phyloP scores from a whole-genome alignment of 2,329 filamentous ascomycete genomes.

The Fusarium falciforme region DNA sequence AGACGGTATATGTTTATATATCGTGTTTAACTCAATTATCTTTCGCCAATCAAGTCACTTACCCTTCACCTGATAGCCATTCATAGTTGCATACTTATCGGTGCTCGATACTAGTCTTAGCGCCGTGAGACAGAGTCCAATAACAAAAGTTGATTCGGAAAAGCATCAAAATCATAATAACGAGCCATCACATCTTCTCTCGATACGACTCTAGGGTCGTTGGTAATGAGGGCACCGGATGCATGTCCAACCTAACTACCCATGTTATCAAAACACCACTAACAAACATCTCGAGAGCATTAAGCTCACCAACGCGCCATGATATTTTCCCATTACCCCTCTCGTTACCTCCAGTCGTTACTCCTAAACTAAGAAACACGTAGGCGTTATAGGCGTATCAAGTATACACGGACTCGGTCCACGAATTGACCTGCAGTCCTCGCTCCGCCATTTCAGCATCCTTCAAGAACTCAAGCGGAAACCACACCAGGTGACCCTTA shows the following conservation, averaged over 20 bases:
- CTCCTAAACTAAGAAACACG: neutral
- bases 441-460: constrained; percentile 91
- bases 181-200: neutral
- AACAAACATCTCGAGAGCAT: neutral
- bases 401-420: constrained; percentile 89
- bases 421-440: constrained; percentile 85
- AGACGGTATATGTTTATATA: no score
- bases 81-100: neutral
- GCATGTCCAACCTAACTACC: neutral
- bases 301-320: neutral
- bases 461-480: constrained; percentile 88
- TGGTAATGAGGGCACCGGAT: neutral
- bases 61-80: neutral
- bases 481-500: constrained; percentile 92
- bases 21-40: neutral
- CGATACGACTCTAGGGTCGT: neutral
- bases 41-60: neutral
- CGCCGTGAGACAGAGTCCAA: neutral
- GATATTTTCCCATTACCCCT: neutral
- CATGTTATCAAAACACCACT: neutral
- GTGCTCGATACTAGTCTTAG: neutral
- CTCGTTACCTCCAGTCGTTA: neutral
- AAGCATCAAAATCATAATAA: neutral
- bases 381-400: constrained; percentile 48
- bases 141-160: neutral